A percentile compares a stretch with the other conserved stretches of the same genome.
Conservation (phyloP, 148 eudicot species). For the Rhododendron simsii region DNA sequence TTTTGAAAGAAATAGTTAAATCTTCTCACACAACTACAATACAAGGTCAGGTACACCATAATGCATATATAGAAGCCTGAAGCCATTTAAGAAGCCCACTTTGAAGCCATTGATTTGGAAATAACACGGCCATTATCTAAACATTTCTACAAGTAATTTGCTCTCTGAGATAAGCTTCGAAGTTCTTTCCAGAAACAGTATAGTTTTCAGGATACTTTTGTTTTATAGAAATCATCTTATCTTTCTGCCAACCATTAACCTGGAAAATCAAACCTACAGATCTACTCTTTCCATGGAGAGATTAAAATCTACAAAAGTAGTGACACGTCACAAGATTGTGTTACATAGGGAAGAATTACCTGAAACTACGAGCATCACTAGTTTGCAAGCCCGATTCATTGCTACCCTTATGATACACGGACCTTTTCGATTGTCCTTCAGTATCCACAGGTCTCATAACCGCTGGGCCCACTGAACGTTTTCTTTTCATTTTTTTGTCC, state of each 20-base stretch:
- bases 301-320: neutral
- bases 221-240: neutral
- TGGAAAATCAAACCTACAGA: neutral
- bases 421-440: conserved; percentile 26
- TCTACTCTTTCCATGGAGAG: neutral
- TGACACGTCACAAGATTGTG: neutral
- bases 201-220: neutral
- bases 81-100: neutral
- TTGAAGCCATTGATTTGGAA: neutral
- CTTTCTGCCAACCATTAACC: neutral
- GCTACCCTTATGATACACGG: conserved; percentile 28
- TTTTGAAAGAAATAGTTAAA: neutral
- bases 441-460: conserved; percentile 24
- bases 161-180: neutral
- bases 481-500: conserved; percentile 47
- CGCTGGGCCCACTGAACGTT: conserved; percentile 42
- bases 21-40: neutral
- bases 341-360: conserved; percentile 20
- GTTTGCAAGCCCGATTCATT: conserved; percentile 31
- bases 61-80: neutral
- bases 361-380: conserved; percentile 28
- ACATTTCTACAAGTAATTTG: neutral
- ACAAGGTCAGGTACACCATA: neutral
- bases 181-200: neutral
- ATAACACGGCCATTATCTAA: neutral